These are phyloP conservation scores for Candida nonsorbophila DNA, from an alignment of 805 yeast genomes.

Conservation along the genomic window DNA sequence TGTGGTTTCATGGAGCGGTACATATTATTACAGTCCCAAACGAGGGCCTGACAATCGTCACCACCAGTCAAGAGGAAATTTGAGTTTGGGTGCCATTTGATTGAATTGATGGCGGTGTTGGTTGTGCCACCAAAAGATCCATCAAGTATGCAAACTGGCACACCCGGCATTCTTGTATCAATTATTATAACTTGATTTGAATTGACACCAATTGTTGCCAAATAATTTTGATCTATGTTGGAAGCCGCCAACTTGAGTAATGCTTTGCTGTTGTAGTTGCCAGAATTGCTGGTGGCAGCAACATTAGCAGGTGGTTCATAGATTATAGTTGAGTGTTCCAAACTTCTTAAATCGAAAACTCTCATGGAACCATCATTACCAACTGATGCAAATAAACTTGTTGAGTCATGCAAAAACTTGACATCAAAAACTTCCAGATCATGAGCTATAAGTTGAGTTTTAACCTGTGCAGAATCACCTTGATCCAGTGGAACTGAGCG, in stretches of 20 bases:
- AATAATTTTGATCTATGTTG: slow-evolving; percentile 71
- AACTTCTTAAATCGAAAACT: slow-evolving; percentile 80
- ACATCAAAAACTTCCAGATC: slow-evolving; percentile 95
- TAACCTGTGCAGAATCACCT: slow-evolving; percentile 58
- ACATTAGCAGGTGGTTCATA: slow-evolving; percentile 62
- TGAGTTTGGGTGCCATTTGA: slow-evolving; percentile 80
- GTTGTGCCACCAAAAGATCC: slow-evolving; percentile 50
- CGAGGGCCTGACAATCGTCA: slow-evolving; percentile 67
- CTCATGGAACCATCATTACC: slow-evolving; percentile 95
- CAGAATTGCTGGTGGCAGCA: slow-evolving; percentile 6
- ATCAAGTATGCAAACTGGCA: slow-evolving; percentile 65
- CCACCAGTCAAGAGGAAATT: slow-evolving; percentile 60
- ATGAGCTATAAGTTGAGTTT: slow-evolving; percentile 93
- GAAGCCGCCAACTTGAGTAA: slow-evolving; percentile 73
- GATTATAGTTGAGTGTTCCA: slow-evolving; percentile 92
- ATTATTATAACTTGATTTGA: slow-evolving; percentile 62
- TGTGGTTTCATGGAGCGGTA: slow-evolving; percentile 6
- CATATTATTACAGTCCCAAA: slow-evolving; percentile 54
- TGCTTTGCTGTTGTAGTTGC: slow-evolving; percentile 41
- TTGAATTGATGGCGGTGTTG: slow-evolving; percentile 59
- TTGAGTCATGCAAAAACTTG: slow-evolving; percentile 67
- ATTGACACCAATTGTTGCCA: slow-evolving; percentile 77
- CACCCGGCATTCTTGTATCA: slow-evolving; percentile 85
- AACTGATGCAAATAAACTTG: slow-evolving; percentile 81
- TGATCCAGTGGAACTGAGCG: slow-evolving; percentile 14